Base-by-base conservation (phyloP, 148 eudicot genomes). In the Spergularia bocconei region DNA sequence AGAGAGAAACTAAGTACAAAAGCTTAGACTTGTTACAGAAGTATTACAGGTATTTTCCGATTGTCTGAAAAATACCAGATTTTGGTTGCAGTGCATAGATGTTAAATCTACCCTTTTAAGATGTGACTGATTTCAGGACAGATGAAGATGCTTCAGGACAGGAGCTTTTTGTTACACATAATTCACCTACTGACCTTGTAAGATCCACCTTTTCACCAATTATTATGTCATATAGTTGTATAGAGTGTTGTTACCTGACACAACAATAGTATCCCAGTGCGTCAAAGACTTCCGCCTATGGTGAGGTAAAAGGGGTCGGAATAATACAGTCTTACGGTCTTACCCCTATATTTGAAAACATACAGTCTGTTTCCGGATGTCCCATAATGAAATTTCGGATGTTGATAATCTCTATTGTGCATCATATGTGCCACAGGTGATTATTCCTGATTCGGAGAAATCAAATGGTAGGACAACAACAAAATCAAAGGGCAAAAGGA, bases 1-100 rank as follows among this genome's bases (percentile, higher is more conserved):
- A 78, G 52, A 78, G 66, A 19, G 84, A 78, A 78, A 82, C 81
- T 58, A 75, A 70, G 70, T 70, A 74, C 39, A 70, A 63, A 17
- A 82, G 66, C 63, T 71, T 82, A 67, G 79, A 78, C 63, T 62
- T 79, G 74, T 69, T 72, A 52, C 77, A 72, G 55, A 79, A 79
- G 58, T 79, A 79, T n/a, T 79, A 74, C 59, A 79, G 82, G 82
- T 79, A 74, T 47, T 2, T 44, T 6, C 48, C 8, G 48, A 44
- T 5, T 6, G 48, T 44, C 7, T 10, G 48, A 44, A 44, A 44
- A 44, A 44, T 44, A 44, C 7, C 48, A 44, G 8, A 44, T 44
- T 44, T 44, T 44, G 36, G 4, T 44, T 44, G 48, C 48, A 44
- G 8, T 41, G 5, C 48, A 21, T 19, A 73, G 21, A 39, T 54